Percentiles rank a stretch among this genome's conserved stretches.
phyloP scores from a whole-genome alignment of 83 land plant species.

The Larix sibirica region DNA sequence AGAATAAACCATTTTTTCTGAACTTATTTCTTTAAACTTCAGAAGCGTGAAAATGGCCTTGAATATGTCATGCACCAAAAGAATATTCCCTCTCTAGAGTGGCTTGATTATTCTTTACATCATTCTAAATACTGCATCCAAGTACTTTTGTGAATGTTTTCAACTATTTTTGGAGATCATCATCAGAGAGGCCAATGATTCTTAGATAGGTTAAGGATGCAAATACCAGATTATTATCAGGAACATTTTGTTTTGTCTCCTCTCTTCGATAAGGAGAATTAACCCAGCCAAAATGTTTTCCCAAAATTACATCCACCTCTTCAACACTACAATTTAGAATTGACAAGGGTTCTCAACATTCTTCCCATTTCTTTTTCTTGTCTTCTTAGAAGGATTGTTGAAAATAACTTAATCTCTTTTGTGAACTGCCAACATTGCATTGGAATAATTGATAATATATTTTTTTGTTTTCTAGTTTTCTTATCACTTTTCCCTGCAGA shows the following conservation, averaged over 20 bases:
- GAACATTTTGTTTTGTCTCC: conserved; percentile 63
- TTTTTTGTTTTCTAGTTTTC: background rate
- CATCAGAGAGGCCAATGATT: conserved; percentile 61
- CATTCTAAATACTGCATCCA: conserved; percentile 73
- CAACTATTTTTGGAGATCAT: conserved; percentile 63
- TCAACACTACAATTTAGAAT: conserved; percentile 13
- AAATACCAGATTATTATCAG: conserved; percentile 41
- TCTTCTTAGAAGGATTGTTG: conserved; percentile 21
- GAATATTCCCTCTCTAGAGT: conserved; percentile 53
- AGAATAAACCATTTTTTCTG: no score
- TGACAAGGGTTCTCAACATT: conserved; percentile 44
- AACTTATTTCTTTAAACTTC: no score
- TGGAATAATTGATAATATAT: conserved; percentile 1
- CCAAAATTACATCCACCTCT: no score
- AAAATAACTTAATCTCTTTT: background rate
- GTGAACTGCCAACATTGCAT: conserved; percentile 12
- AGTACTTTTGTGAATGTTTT: conserved; percentile 93
- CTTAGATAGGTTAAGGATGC: conserved; percentile 55
- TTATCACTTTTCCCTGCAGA: background rate
- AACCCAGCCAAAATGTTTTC: no score
- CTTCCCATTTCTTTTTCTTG: conserved; percentile 64
- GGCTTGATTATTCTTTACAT: conserved; percentile 58
- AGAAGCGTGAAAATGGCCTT: no score
- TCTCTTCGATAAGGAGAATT: conserved; percentile 38
- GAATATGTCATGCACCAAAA: no score